Conservation (phyloP, 2,329 filamentous ascomycete genomes). For the Colletotrichum abscissum region DNA sequence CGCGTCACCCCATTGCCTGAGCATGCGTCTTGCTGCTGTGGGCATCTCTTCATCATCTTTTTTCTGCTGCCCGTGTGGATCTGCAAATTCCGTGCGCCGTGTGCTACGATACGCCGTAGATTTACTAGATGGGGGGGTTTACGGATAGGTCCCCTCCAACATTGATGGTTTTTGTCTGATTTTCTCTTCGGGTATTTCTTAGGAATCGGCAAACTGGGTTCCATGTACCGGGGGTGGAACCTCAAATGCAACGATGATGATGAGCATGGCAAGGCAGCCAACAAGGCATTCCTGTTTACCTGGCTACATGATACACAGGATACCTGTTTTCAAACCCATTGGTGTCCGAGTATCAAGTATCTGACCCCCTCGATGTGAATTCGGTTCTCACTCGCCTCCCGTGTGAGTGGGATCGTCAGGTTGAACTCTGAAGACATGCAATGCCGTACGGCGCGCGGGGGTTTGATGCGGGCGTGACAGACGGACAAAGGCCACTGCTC, state of each 20-base stretch:
- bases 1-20: conserved; percentile 27
- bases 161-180: neutral
- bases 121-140: neutral
- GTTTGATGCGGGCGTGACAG: conserved; percentile 20
- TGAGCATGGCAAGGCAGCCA: conserved; percentile 23
- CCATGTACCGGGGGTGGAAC: conserved; percentile 16
- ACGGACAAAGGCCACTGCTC: conserved; percentile 10
- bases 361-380: neutral
- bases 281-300: conserved; percentile 17
- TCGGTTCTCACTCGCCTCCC: neutral
- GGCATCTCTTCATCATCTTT: neutral
- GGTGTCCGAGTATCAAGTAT: neutral
- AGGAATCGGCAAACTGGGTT: neutral
- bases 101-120: conserved; percentile 3
- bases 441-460: conserved; percentile 12
- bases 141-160: neutral
- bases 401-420: conserved; percentile 5
- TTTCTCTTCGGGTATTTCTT: neutral
- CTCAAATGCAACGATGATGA: conserved; percentile 27
- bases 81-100: conserved; percentile 6
- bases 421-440: conserved; percentile 25
- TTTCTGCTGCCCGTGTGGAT: conserved; percentile 13
- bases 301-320: neutral
- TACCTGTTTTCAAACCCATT: neutral
- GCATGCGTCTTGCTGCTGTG: neutral